Evolutionary conservation across 2,329 filamentous ascomycete genomes (phyloP).

Genomic region (Rhynchosporium graminicola): DNA sequence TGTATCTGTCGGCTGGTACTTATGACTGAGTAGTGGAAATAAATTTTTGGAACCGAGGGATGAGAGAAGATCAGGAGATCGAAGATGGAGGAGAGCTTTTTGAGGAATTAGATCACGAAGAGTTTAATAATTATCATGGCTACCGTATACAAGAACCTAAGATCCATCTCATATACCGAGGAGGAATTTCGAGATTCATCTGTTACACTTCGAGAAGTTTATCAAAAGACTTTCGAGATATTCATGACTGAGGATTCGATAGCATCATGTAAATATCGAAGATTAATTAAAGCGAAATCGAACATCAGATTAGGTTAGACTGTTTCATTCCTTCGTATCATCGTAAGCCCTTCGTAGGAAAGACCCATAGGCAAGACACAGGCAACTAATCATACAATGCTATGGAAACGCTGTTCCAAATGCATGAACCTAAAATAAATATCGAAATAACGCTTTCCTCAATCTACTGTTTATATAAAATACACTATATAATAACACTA

Average conservation of each 20-base stretch:
- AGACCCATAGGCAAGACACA: neutral
- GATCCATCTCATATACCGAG: neutral
- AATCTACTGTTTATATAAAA: neutral
- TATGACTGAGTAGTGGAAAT: neutral
- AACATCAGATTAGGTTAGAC: neutral
- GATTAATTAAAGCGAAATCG: neutral
- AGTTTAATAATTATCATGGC: neutral
- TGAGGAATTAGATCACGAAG: neutral
- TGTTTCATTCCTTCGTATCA: neutral
- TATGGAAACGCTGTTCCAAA: neutral
- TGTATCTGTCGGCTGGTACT: neutral
- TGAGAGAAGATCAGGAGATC: neutral
- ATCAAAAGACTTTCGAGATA: neutral
- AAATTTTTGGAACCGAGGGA: neutral
- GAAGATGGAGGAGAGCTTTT: neutral
- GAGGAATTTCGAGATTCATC: neutral
- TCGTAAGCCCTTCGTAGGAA: neutral
- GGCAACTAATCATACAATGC: constrained; percentile 6
- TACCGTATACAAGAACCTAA: neutral
- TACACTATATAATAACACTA: neutral
- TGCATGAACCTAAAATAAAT: neutral
- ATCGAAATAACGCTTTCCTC: neutral
- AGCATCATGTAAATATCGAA: neutral
- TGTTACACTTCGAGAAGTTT: neutral
- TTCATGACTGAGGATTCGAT: neutral